Conservation (phyloP, 148 eudicot genomes). For the Polygonum aviculare region DNA sequence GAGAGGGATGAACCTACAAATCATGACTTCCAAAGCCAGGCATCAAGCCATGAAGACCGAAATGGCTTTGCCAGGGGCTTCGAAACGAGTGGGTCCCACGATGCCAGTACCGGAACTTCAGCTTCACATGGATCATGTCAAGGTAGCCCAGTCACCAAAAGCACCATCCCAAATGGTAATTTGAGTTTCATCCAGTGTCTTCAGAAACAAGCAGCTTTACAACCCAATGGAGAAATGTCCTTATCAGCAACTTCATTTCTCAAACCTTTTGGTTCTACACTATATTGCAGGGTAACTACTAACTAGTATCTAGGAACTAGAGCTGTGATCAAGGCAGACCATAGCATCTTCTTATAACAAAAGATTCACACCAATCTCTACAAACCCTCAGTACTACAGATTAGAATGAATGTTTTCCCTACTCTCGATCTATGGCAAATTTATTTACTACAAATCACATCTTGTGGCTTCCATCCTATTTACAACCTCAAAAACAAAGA, state of each 20-base stretch:
- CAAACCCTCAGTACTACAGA: no score
- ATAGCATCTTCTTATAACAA: no score
- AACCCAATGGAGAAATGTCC: conserved; percentile 24
- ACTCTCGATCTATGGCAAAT: no score
- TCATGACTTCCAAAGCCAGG: conserved; percentile 6
- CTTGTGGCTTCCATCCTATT: no score
- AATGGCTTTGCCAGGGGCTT: conserved; percentile 20
- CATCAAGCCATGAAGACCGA: conserved; percentile 24
- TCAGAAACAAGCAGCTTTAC: conserved; percentile 26
- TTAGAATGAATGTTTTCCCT: no score
- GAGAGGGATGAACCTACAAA: conserved; percentile 24
- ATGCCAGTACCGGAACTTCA: conserved; percentile 68
- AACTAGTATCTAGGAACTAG: no score
- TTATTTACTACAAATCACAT: no score
- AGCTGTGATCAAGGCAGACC: no score
- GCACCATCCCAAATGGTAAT: conserved; percentile 29
- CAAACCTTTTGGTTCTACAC: conserved; percentile 33
- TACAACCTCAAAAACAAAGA: no score
- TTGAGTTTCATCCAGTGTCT: conserved; percentile 19
- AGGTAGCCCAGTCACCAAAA: conserved; percentile 45
- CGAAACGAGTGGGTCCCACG: conserved; percentile 41
- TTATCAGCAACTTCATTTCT: conserved; percentile 28
- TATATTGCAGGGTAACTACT: no score
- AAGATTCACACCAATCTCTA: no score
- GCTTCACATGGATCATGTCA: conserved; percentile 76